Evolutionary conservation across 139 green algal genomes (phyloP), one percentile per base, ranked within the genome.

Genomic region (Micromonas pusilla): DNA sequence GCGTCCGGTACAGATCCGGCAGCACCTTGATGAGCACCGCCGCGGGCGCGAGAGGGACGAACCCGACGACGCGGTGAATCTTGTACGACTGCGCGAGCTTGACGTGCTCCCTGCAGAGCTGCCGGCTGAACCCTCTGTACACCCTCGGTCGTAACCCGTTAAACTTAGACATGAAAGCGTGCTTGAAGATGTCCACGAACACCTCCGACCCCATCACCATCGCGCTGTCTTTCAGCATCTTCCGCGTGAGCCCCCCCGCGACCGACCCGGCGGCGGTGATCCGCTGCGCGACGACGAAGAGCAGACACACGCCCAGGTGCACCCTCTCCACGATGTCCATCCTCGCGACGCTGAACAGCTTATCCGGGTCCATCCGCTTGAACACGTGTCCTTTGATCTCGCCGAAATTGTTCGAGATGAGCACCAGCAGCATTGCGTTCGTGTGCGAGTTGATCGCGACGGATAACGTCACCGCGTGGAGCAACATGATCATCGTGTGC

Each of bases 301-400:
- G 25, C 0, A 88, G 64, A 34, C 66, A 73, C 33, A 79, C 53
- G 64, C 52, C 38, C 6, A 87, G 63, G 72, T 88, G 84, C 34
- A 88, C 87, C 28, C 82, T 67, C 70, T 88, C 84, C 60, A 88
- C 31, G 21, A 81, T 75, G 79, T 84, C 84, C 38, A 80, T 37
- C 31, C 66, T 79, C 5, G 83, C 70, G 1, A 88, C 36, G 33
- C 79, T 74, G 73, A 80, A 87, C 28, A 88, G 30, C 54, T 84
- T 88, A 20, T 81, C 76, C n/a, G 31, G 23, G 73, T 76, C 67
- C 73, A 87, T 77, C n/a, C 80, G 81, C 70, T 89, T 89, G 81
- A 89, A 89, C 0, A 89, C 75, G 72, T 81, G 88, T 16, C 81
- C 52, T 74, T 89, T 89, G 63, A 89, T 82, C 78, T 89, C 85